A percentile compares a stretch with the other conserved stretches of the same genome.
Conservation (phyloP, 2,329 filamentous ascomycete species). For the Paraphoma chrysanthemicola region DNA sequence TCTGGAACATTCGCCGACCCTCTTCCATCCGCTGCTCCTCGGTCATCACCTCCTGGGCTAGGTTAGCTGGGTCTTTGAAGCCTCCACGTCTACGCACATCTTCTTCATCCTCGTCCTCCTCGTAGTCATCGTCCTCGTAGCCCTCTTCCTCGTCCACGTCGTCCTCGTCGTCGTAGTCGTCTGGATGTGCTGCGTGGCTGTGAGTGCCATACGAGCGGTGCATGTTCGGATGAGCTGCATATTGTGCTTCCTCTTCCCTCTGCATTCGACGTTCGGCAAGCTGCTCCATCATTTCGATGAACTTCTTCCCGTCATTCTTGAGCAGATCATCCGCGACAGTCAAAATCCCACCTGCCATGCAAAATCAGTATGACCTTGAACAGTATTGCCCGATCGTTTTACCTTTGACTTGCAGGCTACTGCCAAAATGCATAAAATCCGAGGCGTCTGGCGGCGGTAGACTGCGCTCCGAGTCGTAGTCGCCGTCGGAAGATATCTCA, state of each 20-base stretch:
- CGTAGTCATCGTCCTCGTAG: conserved; percentile 66
- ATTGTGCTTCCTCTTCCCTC: conserved; percentile 87
- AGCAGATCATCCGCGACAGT: conserved; percentile 98
- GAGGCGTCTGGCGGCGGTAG: conserved; percentile 71
- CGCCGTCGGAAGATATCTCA: conserved; percentile 72
- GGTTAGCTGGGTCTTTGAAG: conserved; percentile 29
- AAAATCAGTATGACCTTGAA: conserved; percentile 30
- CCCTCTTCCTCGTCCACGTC: conserved; percentile 69
- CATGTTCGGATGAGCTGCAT: conserved; percentile 65
- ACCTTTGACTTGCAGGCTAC: conserved; percentile 94
- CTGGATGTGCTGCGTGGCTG: conserved; percentile 70
- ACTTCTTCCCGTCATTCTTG: conserved; percentile 98
- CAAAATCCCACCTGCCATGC: conserved; percentile 82
- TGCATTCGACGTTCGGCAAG: conserved; percentile 97
- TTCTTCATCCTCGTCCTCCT: conserved; percentile 44
- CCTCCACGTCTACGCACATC: conserved; percentile 36
- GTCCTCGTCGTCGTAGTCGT: conserved; percentile 81
- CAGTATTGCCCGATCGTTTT: conserved; percentile 26
- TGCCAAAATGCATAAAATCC: conserved; percentile 97
- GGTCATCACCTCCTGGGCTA: conserved; percentile 85
- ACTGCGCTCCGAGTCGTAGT: conserved; percentile 69
- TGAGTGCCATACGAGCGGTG: conserved; percentile 60
- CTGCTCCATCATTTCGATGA: conserved; percentile 99
- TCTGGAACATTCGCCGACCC: conserved; percentile 97
- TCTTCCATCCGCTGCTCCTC: conserved; percentile 99